These are phyloP conservation scores for Cucumis variabilis DNA, from an alignment of 331 rosid species.

Conservation along the genomic window DNA sequence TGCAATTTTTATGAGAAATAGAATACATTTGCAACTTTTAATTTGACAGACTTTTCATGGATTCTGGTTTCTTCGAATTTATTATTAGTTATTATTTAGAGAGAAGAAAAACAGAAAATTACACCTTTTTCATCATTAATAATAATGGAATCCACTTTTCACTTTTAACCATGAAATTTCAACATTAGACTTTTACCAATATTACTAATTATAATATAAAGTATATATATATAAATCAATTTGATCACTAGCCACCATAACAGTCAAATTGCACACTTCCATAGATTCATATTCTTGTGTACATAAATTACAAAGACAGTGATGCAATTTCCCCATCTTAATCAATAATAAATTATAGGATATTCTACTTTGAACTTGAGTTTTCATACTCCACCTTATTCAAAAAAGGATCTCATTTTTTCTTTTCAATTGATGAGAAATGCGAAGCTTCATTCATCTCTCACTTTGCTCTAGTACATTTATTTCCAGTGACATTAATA, in stretches of 20 bases:
- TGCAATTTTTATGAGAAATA: no score
- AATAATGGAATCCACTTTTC: not conserved
- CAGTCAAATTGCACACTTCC: not conserved
- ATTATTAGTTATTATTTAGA: not conserved
- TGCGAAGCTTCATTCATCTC: not conserved
- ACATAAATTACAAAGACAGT: not conserved
- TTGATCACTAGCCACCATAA: not conserved
- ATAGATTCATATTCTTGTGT: not conserved
- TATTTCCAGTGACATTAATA: no score
- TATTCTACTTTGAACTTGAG: not conserved
- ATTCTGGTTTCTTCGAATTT: no score
- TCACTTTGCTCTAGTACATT: no score
- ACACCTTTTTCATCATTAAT: not conserved
- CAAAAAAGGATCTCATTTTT: not conserved
- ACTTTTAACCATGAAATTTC: not conserved
- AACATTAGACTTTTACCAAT: not conserved
- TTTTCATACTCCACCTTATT: not conserved
- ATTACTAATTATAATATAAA: not conserved
- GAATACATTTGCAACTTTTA: no score
- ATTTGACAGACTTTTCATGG: no score
- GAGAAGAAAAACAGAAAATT: not conserved
- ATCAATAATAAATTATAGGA: not conserved
- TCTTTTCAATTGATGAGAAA: not conserved
- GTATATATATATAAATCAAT: not conserved
- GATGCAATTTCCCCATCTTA: not conserved